A percentile compares a stretch with the other conserved stretches of the same genome.
Evolutionary conservation across 257 asterid species (phyloP).

Genomic region (Asclepias syriaca): DNA sequence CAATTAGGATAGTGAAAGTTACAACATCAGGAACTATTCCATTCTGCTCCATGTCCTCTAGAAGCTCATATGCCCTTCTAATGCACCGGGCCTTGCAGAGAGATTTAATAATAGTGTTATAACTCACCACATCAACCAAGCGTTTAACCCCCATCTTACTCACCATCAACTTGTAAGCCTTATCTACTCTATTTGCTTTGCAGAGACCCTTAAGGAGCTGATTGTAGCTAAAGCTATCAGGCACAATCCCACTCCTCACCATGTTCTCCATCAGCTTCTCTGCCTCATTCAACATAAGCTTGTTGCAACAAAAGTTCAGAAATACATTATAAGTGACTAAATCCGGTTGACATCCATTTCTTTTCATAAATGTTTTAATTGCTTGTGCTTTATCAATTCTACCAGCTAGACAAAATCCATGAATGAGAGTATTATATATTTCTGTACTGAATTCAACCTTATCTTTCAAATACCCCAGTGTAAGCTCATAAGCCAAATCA

Average conservation of each 20-base stretch:
- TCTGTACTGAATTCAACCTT: constrained; percentile 48
- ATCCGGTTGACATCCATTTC: constrained; percentile 85
- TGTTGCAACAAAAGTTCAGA: constrained; percentile 69
- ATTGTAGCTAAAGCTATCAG: constrained; percentile 80
- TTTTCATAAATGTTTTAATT: constrained; percentile 69
- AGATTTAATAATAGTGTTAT: constrained; percentile 69
- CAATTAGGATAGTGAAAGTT: constrained; percentile 70
- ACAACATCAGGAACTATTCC: constrained; percentile 70
- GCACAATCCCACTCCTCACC: constrained; percentile 59
- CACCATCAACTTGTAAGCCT: constrained; percentile 56
- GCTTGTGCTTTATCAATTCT: constrained; percentile 86
- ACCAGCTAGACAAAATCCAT: constrained; percentile 77
- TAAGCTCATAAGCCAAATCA: constrained; percentile 94
- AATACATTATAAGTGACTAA: constrained; percentile 65
- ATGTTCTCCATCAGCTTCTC: constrained; percentile 63
- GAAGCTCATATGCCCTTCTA: constrained; percentile 54
- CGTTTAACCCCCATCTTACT: constrained; percentile 72
- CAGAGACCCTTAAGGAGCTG: constrained; percentile 81
- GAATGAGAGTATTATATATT: constrained; percentile 62
- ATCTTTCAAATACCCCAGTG: constrained; percentile 78
- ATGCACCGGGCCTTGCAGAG: constrained; percentile 53
- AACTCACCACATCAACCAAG: constrained; percentile 72
- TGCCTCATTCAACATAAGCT: constrained; percentile 65
- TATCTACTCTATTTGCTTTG: constrained; percentile 66
- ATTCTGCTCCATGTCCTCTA: constrained; percentile 68